A percentile compares a stretch with the other conserved stretches of the same genome.
Evolutionary conservation across 306 rosid genomes (phyloP).

Genomic region (Cicer yamashitae): DNA sequence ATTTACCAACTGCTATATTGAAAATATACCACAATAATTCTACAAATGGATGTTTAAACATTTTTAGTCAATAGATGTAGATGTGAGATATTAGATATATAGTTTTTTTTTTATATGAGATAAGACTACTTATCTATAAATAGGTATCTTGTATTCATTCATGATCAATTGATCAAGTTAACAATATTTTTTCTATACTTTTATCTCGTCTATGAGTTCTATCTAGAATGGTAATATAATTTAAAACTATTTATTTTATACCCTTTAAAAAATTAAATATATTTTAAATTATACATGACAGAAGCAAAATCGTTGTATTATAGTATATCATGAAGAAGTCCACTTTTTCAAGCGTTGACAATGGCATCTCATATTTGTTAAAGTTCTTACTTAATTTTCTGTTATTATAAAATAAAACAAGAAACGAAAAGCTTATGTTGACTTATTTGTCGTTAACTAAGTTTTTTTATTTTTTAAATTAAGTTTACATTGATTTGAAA

Average conservation of each 20-base stretch:
- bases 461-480: background rate
- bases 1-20: background rate
- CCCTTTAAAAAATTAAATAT: background rate
- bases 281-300: conserved; percentile 10
- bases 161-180: too few species aligned
- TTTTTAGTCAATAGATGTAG: too few species aligned
- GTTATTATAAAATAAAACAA: conserved; percentile 3
- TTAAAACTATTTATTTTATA: background rate
- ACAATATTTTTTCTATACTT: too few species aligned
- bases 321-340: background rate
- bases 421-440: conserved; percentile 16
- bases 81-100: too few species aligned
- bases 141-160: too few species aligned
- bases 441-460: background rate
- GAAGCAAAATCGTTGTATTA: conserved; percentile 6
- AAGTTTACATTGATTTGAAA: conserved; percentile 2
- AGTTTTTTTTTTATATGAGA: too few species aligned
- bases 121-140: too few species aligned
- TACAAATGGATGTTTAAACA: background rate
- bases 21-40: background rate
- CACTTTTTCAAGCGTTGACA: background rate
- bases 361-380: conserved; percentile 5
- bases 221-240: background rate
- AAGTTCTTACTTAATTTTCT: background rate
- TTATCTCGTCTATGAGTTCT: too few species aligned